Percentiles rank a stretch among this genome's conserved stretches.
These are phyloP conservation scores for Alternaria incomplexa DNA, from an alignment of 2,329 filamentous ascomycete species.

Conservation along the genomic window DNA sequence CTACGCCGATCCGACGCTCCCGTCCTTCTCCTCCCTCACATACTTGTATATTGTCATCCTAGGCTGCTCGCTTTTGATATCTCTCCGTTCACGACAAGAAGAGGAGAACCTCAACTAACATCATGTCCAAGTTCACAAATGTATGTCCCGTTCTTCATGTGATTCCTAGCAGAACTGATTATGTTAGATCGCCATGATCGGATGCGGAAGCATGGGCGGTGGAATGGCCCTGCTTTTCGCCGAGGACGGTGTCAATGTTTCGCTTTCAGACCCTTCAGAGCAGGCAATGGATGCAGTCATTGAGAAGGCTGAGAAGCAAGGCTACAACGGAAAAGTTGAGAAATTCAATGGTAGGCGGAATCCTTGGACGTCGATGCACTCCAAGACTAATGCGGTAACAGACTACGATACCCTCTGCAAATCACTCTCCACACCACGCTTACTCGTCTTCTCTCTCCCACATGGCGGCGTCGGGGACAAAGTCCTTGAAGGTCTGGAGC, in stretches of 20 bases:
- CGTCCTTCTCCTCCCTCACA: slow-evolving; percentile 37
- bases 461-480: slow-evolving; percentile 57
- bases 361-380: neutral
- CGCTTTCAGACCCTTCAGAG: slow-evolving; percentile 60
- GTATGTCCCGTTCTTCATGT: slow-evolving; percentile 17
- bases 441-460: slow-evolving; percentile 61
- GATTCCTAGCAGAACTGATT: neutral
- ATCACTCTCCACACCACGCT: slow-evolving; percentile 55
- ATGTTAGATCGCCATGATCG: slow-evolving; percentile 62
- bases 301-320: slow-evolving; percentile 49
- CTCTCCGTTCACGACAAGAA: slow-evolving; percentile 26
- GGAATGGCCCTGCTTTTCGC: slow-evolving; percentile 65
- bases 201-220: slow-evolving; percentile 66
- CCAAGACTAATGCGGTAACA: slow-evolving; percentile 27
- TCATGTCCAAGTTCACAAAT: slow-evolving; percentile 31
- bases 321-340: slow-evolving; percentile 47
- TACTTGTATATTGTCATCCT: slow-evolving; percentile 40
- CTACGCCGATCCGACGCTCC: slow-evolving; percentile 40
- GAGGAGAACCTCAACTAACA: slow-evolving; percentile 13
- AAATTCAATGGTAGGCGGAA: slow-evolving; percentile 44
- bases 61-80: slow-evolving; percentile 30
- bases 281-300: slow-evolving; percentile 56
- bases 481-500: slow-evolving; percentile 55
- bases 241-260: slow-evolving; percentile 62
- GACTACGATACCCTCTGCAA: slow-evolving; percentile 60